Evolutionary conservation across 2,329 filamentous ascomycete genomes (phyloP).

Genomic region (Geoglossum cookeanum): DNA sequence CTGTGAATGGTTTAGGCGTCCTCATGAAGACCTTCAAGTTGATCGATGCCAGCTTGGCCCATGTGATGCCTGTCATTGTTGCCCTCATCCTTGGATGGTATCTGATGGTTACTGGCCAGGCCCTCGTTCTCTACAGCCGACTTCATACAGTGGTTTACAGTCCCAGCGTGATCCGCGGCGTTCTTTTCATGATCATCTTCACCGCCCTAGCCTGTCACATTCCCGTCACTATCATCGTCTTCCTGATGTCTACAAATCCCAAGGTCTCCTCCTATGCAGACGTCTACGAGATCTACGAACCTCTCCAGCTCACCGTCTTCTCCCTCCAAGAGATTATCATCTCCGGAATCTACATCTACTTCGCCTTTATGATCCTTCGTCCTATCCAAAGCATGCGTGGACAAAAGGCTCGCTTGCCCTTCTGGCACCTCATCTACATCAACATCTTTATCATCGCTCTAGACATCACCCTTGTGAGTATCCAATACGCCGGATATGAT

Average conservation of each 20-base stretch:
- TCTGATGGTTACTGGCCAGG: conserved; percentile 28
- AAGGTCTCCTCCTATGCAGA: conserved; percentile 10
- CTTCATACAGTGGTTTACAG: conserved; percentile 27
- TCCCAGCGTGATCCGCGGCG: conserved; percentile 20
- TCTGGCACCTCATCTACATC: conserved; percentile 15
- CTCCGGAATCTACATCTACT: conserved; percentile 9
- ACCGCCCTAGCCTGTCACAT: conserved; percentile 25
- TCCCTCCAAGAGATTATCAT: conserved; percentile 11
- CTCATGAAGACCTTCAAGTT: conserved; percentile 25
- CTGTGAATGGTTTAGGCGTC: conserved; percentile 27
- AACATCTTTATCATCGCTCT: conserved; percentile 12
- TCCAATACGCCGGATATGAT: conserved; percentile 5
- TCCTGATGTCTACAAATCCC: conserved; percentile 19
- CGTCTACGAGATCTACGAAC: conserved; percentile 10
- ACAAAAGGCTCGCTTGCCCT: conserved; percentile 6
- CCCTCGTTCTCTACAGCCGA: conserved; percentile 30
- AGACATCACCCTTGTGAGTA: conserved; percentile 9
- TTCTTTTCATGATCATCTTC: conserved; percentile 28
- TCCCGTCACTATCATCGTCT: conserved; percentile 27
- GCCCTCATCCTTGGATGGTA: conserved; percentile 1
- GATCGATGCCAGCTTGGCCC: conserved; percentile 15
- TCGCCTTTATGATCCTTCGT: conserved; percentile 6
- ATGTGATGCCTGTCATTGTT: conserved; percentile 20
- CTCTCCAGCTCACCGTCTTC: conserved; percentile 11
- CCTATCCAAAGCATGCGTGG: not conserved